Evolutionary conservation across 2,329 filamentous ascomycete species (phyloP).

Genomic region (Magnaporthiopsis poae): DNA sequence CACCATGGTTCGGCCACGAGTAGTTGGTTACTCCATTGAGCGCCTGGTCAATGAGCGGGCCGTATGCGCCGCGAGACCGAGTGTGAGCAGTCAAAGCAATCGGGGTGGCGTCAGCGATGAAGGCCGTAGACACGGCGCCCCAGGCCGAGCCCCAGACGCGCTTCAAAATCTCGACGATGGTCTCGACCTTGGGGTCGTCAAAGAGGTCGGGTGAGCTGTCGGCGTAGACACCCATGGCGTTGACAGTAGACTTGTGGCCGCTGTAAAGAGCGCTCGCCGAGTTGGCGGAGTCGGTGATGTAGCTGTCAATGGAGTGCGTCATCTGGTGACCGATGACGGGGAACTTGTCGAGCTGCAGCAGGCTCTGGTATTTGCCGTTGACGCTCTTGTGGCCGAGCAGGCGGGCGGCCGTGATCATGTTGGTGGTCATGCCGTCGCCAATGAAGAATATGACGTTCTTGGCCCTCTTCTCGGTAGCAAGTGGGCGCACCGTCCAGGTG

Average conservation of each 20-base stretch:
- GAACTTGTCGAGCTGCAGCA: constrained; percentile 71
- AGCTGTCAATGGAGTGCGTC: constrained; percentile 75
- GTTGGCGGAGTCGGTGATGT: constrained; percentile 81
- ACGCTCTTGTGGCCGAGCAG: constrained; percentile 71
- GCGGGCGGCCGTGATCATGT: constrained; percentile 72
- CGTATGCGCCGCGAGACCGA: constrained; percentile 58
- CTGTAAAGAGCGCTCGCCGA: constrained; percentile 72
- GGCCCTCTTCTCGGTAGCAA: constrained; percentile 59
- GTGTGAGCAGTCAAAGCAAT: constrained; percentile 67
- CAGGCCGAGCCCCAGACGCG: constrained; percentile 54
- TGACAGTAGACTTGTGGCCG: constrained; percentile 75
- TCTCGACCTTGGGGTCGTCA: constrained; percentile 81
- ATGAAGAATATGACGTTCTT: constrained; percentile 85
- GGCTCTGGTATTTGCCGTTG: constrained; percentile 73
- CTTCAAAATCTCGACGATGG: constrained; percentile 66
- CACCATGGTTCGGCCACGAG: constrained; percentile 65
- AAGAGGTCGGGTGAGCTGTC: constrained; percentile 65
- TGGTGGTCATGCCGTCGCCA: constrained; percentile 63
- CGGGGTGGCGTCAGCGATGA: constrained; percentile 72
- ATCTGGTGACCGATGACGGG: constrained; percentile 81
- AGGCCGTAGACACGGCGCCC: constrained; percentile 69
- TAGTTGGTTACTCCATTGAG: constrained; percentile 70
- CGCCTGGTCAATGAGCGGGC: constrained; percentile 63
- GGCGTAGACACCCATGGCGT: constrained; percentile 69
- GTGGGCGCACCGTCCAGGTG: constrained; percentile 65